Evolutionary conservation across 176 grass and related monocot genomes (phyloP), one percentile per base, ranked within the genome.

Genomic region (Bolboschoenus planiculmis): DNA sequence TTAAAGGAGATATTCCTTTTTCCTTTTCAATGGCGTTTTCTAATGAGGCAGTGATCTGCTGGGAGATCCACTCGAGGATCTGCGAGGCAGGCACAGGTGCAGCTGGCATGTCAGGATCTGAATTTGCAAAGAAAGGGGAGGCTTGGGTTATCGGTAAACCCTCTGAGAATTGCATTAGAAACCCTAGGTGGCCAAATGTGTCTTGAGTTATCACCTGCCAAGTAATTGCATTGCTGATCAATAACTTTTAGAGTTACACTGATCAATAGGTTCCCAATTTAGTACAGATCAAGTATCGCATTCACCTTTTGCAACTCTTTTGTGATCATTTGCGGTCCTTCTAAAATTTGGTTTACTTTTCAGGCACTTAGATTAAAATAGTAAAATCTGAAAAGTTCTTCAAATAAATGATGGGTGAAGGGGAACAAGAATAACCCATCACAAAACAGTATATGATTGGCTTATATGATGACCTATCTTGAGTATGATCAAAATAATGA

Each of bases 51-150:
- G 86, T 67, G 53, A 99, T 95, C 56, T 90, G 92, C 73, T 91
- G 91, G 56, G 86, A 89, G 56, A 99, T 83, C 96, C 96, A 99
- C 30, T 95, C 93, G 59, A 90, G 93, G 86, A 99, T 81, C 80
- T 95, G 91, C 23, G 93, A 72, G 56, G 91, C 89, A 86, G 96
- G 72, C 55, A 99, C 85, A 40, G 96, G 89, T 50, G 83, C 89
- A 83, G 90, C 93, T 24, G 96, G 96, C 96, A 99, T 99, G 84
- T 93, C 96, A 44, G 96, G 89, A 93, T 99, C 96, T 56, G 92
- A 95, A 84, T 95, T 95, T 78, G 96, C 92, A 89, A 99, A 99
- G 89, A 99, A 95, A 0, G 78, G 87, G 42, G 96, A 89, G 62
- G 89, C 89, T 81, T 99, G 91, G 35, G 85, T 95, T 86, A 99